Conservation (phyloP, 768 basidiomycete genomes). For the Pleurotus cornucopiae region DNA sequence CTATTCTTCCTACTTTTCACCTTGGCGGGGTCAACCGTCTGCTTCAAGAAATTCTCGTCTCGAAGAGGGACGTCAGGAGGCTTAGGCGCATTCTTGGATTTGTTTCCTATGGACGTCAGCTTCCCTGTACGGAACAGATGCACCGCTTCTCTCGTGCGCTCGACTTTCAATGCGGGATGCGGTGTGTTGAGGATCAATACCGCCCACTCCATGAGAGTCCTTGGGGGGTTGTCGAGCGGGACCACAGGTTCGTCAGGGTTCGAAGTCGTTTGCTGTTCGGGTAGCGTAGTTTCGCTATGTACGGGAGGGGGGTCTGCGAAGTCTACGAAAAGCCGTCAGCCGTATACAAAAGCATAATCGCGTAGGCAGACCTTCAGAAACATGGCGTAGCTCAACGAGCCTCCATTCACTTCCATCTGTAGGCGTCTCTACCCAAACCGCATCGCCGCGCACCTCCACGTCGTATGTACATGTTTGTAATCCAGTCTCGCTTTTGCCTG, state of each 20-base stretch:
- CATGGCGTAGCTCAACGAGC: conserved; percentile 63
- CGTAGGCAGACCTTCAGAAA: conserved; percentile 53
- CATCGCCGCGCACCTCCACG: conserved; percentile 44
- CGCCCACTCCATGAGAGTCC: conserved; percentile 74
- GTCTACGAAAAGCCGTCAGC: conserved; percentile 24
- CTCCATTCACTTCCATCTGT: conserved; percentile 51
- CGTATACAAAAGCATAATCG: background rate
- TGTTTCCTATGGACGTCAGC: conserved; percentile 62
- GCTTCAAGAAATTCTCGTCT: conserved; percentile 40
- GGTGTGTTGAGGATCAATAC: conserved; percentile 75
- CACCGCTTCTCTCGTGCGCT: conserved; percentile 67
- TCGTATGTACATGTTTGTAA: conserved; percentile 64
- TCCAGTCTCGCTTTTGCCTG: conserved; percentile 68
- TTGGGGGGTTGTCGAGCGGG: conserved; percentile 45
- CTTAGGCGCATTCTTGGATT: conserved; percentile 37
- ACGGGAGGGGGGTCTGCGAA: conserved; percentile 65
- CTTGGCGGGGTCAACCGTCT: conserved; percentile 57
- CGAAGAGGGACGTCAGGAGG: conserved; percentile 66
- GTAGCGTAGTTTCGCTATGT: conserved; percentile 9
- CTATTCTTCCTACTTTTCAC: conserved; percentile 57
- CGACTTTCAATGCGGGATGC: conserved; percentile 61
- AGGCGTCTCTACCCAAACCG: conserved; percentile 60
- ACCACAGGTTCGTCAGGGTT: conserved; percentile 39
- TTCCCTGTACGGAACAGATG: conserved; percentile 66
- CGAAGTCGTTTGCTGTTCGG: background rate